These are phyloP conservation scores for Gracilaria domingensis DNA, from an alignment of 23 red algal species.

Conservation along the genomic window DNA sequence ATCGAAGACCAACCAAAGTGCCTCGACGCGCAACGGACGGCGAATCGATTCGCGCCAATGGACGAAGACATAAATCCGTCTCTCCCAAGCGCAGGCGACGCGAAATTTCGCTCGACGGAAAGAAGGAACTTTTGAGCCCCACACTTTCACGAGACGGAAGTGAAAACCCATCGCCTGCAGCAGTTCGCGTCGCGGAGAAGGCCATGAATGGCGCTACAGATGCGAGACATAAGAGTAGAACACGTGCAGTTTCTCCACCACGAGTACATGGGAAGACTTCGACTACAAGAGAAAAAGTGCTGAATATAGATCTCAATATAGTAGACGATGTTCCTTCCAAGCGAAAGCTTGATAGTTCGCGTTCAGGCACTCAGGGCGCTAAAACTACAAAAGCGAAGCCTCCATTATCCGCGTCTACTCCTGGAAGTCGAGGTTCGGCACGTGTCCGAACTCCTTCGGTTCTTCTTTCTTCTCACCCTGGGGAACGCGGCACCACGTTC, in stretches of 20 bases:
- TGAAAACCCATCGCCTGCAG: slow-evolving; percentile 1
- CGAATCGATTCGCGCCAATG: not conserved
- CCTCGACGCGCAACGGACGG: not conserved
- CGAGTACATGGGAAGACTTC: slow-evolving; percentile 2
- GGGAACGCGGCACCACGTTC: slow-evolving; percentile 33
- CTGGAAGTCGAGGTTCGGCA: slow-evolving; percentile 42
- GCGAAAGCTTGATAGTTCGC: not conserved
- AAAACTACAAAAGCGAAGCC: slow-evolving; percentile 24
- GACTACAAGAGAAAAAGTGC: slow-evolving; percentile 1
- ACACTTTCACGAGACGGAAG: not conserved
- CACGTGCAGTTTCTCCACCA: slow-evolving; percentile 6
- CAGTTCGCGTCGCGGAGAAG: slow-evolving; percentile 4
- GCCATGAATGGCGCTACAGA: not conserved
- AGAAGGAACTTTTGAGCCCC: slow-evolving; percentile 41
- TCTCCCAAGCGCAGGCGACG: slow-evolving; percentile 28
- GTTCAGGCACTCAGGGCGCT: slow-evolving; percentile 25
- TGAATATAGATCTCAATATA: slow-evolving; percentile 28
- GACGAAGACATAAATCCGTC: not conserved
- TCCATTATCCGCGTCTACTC: not conserved
- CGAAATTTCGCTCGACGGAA: not conserved
- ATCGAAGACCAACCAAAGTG: not conserved
- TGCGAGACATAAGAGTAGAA: slow-evolving; percentile 24
- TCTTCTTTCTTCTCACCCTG: slow-evolving; percentile 65
- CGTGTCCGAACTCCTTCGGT: slow-evolving; percentile 70
- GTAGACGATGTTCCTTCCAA: slow-evolving; percentile 19